Evolutionary conservation across 257 asterid genomes (phyloP).

Genomic region (Craterostigma plantagineum): DNA sequence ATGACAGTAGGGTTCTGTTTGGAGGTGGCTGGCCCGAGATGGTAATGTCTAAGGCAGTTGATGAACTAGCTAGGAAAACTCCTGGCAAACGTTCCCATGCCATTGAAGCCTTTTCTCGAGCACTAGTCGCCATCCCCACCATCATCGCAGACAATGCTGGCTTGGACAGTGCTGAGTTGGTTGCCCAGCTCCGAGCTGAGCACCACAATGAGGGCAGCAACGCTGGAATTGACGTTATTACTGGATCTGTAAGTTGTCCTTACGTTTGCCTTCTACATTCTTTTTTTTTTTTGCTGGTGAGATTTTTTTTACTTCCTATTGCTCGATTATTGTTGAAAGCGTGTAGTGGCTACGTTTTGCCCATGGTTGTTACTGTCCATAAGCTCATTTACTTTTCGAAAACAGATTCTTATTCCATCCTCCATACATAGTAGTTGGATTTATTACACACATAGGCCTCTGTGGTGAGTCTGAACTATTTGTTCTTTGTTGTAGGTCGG

Average conservation of each 20-base stretch:
- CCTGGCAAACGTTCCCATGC: constrained; percentile 86
- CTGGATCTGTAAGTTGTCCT: constrained; percentile 58
- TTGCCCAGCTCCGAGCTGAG: constrained; percentile 87
- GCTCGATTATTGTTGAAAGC: not conserved
- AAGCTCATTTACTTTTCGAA: no score
- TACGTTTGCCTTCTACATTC: not conserved
- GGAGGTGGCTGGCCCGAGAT: constrained; percentile 98
- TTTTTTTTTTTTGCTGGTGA: no score
- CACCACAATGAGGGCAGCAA: constrained; percentile 63
- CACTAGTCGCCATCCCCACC: constrained; percentile 74
- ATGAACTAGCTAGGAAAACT: constrained; percentile 74
- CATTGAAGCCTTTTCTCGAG: constrained; percentile 80
- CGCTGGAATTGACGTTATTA: constrained; percentile 75
- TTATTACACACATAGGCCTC: no score
- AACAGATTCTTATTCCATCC: not conserved
- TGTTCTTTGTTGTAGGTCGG: constrained; percentile 44
- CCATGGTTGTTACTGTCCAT: no score
- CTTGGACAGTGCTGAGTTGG: constrained; percentile 71
- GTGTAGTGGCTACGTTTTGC: no score
- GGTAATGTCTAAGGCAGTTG: constrained; percentile 90
- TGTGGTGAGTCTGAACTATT: no score
- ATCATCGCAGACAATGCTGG: constrained; percentile 90
- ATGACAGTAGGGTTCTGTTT: constrained; percentile 61
- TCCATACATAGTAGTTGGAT: not conserved
- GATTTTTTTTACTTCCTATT: not conserved